A percentile compares a stretch with the other conserved stretches of the same genome.
Conservation (phyloP, 768 basidiomycete species). For the Paxillus rubicundulus region DNA sequence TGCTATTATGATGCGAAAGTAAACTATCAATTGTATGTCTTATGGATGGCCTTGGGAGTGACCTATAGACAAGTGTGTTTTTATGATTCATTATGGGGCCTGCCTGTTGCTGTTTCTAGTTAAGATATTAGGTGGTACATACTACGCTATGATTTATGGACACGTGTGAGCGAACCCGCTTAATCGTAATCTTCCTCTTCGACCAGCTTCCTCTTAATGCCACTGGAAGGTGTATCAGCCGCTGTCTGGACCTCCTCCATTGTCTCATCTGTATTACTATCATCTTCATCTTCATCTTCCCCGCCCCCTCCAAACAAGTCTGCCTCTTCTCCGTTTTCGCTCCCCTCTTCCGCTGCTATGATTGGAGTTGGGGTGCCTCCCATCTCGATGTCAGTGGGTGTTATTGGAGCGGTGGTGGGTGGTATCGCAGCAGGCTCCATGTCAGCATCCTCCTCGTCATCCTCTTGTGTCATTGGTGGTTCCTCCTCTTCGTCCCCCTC, state of each 20-base stretch:
- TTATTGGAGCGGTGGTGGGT: slow-evolving; percentile 30
- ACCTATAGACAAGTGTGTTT: slow-evolving; percentile 5
- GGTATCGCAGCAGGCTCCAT: slow-evolving; percentile 67
- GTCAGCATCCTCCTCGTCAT: slow-evolving; percentile 55
- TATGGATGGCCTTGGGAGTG: neutral
- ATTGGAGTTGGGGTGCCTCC: slow-evolving; percentile 32
- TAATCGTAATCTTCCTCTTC: slow-evolving; percentile 89
- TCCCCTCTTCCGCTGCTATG: slow-evolving; percentile 55
- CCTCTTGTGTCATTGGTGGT: slow-evolving; percentile 42
- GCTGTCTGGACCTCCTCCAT: slow-evolving; percentile 76
- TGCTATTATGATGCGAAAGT: slow-evolving; percentile 39
- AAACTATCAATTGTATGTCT: slow-evolving; percentile 6
- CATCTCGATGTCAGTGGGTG: slow-evolving; percentile 67
- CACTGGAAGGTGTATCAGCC: slow-evolving; percentile 50
- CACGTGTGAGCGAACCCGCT: slow-evolving; percentile 3
- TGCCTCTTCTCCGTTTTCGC: slow-evolving; percentile 69
- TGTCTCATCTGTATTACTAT: slow-evolving; percentile 51
- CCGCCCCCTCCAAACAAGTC: slow-evolving; percentile 73
- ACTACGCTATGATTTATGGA: slow-evolving; percentile 11
- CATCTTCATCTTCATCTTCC: slow-evolving; percentile 67
- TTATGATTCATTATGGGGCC: slow-evolving; percentile 2
- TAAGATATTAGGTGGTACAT: slow-evolving; percentile 29
- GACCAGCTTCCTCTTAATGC: slow-evolving; percentile 74
- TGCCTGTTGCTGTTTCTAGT: slow-evolving; percentile 17
- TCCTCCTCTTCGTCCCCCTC: slow-evolving; percentile 50